These are phyloP conservation scores for Boletus reticulatus DNA, from an alignment of 768 basidiomycete genomes.

Conservation along the genomic window DNA sequence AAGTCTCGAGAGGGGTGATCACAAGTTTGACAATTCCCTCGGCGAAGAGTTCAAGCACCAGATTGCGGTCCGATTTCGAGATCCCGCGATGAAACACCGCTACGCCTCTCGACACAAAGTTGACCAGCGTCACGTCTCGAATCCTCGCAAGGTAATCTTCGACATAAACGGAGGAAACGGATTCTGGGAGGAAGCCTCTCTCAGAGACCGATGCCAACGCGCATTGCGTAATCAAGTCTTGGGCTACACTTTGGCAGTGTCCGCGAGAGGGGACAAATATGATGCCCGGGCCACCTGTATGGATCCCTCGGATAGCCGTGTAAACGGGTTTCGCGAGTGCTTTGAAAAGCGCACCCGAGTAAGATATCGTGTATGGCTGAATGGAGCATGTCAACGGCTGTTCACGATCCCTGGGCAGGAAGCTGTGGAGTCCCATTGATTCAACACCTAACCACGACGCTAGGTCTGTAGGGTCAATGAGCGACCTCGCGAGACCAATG, in stretches of 20 bases:
- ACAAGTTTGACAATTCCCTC: slow-evolving; percentile 80
- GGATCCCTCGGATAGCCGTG: slow-evolving; percentile 55
- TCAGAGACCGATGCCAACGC: slow-evolving; percentile 70
- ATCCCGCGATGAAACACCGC: slow-evolving; percentile 84
- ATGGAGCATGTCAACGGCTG: slow-evolving; percentile 67
- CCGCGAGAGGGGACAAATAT: slow-evolving; percentile 86
- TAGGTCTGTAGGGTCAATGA: slow-evolving; percentile 78
- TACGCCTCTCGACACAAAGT: slow-evolving; percentile 81
- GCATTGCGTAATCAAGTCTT: slow-evolving; percentile 86
- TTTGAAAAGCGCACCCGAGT: slow-evolving; percentile 85
- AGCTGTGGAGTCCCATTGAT: slow-evolving; percentile 61
- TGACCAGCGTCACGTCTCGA: slow-evolving; percentile 58
- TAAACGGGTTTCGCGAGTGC: slow-evolving; percentile 91
- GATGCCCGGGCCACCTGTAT: slow-evolving; percentile 53
- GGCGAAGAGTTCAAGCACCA: slow-evolving; percentile 79
- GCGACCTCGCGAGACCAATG: slow-evolving; percentile 73
- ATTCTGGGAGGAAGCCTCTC: slow-evolving; percentile 62
- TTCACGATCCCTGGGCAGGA: slow-evolving; percentile 81
- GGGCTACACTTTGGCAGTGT: slow-evolving; percentile 71
- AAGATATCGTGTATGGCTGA: slow-evolving; percentile 80
- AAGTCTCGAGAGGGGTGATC: slow-evolving; percentile 77
- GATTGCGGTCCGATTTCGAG: slow-evolving; percentile 58
- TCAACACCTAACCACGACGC: slow-evolving; percentile 83
- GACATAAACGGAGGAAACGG: slow-evolving; percentile 49
- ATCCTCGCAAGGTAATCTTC: slow-evolving; percentile 59